Evolutionary conservation across 2,329 filamentous ascomycete genomes (phyloP), one percentile per base, ranked within the genome.

Genomic region (Calcarisporium arbuscula): DNA sequence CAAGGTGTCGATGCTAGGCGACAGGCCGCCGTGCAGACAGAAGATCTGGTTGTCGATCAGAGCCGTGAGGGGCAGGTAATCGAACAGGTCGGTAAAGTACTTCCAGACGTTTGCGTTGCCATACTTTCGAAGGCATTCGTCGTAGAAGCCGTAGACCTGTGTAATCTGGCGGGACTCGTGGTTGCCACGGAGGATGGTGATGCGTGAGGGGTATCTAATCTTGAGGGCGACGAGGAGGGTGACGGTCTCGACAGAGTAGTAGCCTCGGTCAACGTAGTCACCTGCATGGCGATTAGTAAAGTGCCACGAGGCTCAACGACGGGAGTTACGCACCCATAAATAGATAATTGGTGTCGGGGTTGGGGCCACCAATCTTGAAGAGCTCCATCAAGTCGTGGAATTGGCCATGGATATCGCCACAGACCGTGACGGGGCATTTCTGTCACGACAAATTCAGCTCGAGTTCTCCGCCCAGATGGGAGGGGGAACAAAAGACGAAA

Each of bases 81-180:
- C 92, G 67, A 98, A 98, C 35, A 98, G 82, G 62, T 98, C 90
- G 57, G 89, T 95, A 61, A 95, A 98, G 60, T 87, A 95, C 71
- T 95, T 95, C 92, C 92, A 98, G 45, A 98, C 92, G 51, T 95
- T 96, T 43, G 92, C 90, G 57, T 95, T 96, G 61, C 92, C 92
- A 60, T 98, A 98, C 70, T 98, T 98, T 60, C 89, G 85, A 52
- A 96, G 78, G 61, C 92, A 98, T 64, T 98, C 92, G 61, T 96
- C 92, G 70, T 98, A 98, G 70, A 98, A 98, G 43, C 92, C 92
- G 61, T 98, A 98, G 40, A 98, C 92, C 64, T 96, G 90, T 29
- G 92, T 98, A 62, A 98, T 98, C 67, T 98, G 92, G 52, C 92
- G 83, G 45, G 89, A 95, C 68, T 98, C 92, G 75, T 98, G 92